Evolutionary conservation across 164 flowering plant species (phyloP).

Genomic region (Sextonia rubra): DNA sequence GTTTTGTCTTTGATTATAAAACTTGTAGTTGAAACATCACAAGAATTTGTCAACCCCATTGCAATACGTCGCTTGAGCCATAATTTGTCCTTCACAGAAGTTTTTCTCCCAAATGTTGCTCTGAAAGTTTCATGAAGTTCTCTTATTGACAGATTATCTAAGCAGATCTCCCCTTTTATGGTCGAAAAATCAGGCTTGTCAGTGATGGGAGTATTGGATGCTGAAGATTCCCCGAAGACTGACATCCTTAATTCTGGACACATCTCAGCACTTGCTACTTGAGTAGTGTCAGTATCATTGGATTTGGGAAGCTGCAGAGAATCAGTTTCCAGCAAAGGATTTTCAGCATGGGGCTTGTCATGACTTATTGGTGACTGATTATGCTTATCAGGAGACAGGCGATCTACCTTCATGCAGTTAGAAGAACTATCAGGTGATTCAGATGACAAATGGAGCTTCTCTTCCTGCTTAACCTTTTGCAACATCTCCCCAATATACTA

Average conservation of each 20-base stretch:
- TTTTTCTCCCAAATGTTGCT: conserved; percentile 91
- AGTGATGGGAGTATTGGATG: conserved; percentile 27
- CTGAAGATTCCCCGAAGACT: conserved; percentile 27
- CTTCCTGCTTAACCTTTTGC: conserved; percentile 44
- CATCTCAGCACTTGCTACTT: conserved; percentile 25
- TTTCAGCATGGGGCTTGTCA: conserved; percentile 25
- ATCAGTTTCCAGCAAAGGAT: conserved; percentile 41
- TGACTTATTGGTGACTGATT: conserved; percentile 27
- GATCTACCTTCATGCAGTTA: conserved; percentile 24
- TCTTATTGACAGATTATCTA: conserved; percentile 68
- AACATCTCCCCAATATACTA: conserved; percentile 43
- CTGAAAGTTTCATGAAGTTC: conserved; percentile 88
- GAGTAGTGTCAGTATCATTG: conserved; percentile 16
- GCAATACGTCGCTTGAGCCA: conserved; percentile 96
- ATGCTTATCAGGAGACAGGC: conserved; percentile 26
- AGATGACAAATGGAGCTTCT: conserved; percentile 35
- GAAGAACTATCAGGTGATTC: conserved; percentile 31
- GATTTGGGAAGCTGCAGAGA: conserved; percentile 19
- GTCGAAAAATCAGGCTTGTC: conserved; percentile 57
- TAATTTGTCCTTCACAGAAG: conserved; percentile 83
- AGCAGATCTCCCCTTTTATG: conserved; percentile 60
- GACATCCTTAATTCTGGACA: conserved; percentile 23
- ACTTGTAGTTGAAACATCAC: conserved; percentile 62
- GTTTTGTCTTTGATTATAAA: conserved; percentile 54
- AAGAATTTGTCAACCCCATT: conserved; percentile 86